These are phyloP conservation scores for Tricladium varicosporioides DNA, from an alignment of 2,329 filamentous ascomycete genomes.

Conservation along the genomic window DNA sequence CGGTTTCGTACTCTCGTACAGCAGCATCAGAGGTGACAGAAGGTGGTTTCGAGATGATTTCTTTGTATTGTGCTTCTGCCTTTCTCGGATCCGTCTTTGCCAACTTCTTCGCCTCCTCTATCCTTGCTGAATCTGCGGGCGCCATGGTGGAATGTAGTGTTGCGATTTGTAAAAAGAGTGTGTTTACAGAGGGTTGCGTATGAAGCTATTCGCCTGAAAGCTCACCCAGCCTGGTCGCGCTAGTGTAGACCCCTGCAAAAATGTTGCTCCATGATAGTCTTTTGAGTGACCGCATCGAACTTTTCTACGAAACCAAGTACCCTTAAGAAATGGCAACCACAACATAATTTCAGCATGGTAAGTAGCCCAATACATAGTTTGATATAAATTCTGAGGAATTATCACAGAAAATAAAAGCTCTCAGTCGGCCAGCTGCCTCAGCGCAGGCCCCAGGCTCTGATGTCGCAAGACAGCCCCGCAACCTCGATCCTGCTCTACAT, in stretches of 20 bases:
- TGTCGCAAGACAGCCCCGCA: slow-evolving; percentile 63
- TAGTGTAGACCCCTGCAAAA: slow-evolving; percentile 24
- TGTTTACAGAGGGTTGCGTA: slow-evolving; percentile 19
- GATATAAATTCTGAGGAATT: neutral
- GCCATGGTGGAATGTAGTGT: slow-evolving; percentile 44
- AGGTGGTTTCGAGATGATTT: slow-evolving; percentile 82
- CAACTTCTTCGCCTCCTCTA: slow-evolving; percentile 86
- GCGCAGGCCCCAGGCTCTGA: slow-evolving; percentile 66
- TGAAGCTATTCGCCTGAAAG: slow-evolving; percentile 7
- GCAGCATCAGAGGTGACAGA: slow-evolving; percentile 80
- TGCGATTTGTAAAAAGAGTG: slow-evolving; percentile 13
- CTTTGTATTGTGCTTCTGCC: slow-evolving; percentile 85
- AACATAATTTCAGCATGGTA: slow-evolving; percentile 30
- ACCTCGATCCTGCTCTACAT: slow-evolving; percentile 81
- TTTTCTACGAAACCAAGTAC: slow-evolving; percentile 7
- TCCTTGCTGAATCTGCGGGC: slow-evolving; percentile 59
- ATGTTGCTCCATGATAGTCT: slow-evolving; percentile 20
- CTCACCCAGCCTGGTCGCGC: slow-evolving; percentile 9
- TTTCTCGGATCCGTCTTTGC: slow-evolving; percentile 77
- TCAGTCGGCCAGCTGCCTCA: slow-evolving; percentile 62
- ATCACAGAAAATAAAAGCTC: slow-evolving; percentile 59
- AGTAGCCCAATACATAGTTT: slow-evolving; percentile 1
- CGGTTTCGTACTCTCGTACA: slow-evolving; percentile 86
- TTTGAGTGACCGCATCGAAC: slow-evolving; percentile 10
- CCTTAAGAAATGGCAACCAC: slow-evolving; percentile 17